A percentile compares a stretch with the other conserved stretches of the same genome.
phyloP scores from a whole-genome alignment of 805 yeast genomes.

The Yamadazyma akitaensis region DNA sequence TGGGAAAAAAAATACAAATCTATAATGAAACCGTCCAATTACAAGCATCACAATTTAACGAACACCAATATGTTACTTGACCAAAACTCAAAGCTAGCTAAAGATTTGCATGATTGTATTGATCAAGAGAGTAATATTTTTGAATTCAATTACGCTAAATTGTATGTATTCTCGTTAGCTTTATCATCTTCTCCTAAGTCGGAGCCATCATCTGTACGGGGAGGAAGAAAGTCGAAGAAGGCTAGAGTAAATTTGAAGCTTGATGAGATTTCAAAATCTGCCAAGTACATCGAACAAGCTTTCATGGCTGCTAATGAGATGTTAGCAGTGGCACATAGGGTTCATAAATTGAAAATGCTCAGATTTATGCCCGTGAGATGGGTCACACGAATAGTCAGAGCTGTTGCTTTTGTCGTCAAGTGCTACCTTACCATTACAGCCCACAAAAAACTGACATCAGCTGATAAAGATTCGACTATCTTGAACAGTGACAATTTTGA shows the following conservation, averaged over 20 bases:
- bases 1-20: conserved; percentile 70
- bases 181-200: conserved; percentile 42
- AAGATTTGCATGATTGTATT: conserved; percentile 41
- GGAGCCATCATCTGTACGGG: conserved; percentile 8
- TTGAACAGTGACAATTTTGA: conserved; percentile 31
- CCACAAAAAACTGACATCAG: conserved; percentile 24
- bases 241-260: conserved; percentile 42
- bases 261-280: conserved; percentile 68
- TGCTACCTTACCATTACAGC: conserved; percentile 67
- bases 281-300: conserved; percentile 77
- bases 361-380: conserved; percentile 89
- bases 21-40: conserved; percentile 48
- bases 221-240: conserved; percentile 14
- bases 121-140: conserved; percentile 71
- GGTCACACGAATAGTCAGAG: conserved; percentile 80
- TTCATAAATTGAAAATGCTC: conserved; percentile 60
- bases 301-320: conserved; percentile 81
- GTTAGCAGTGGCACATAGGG: conserved; percentile 64
- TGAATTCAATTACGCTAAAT: conserved; percentile 80
- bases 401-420: conserved; percentile 87
- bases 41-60: conserved; percentile 28
- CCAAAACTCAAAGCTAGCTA: conserved; percentile 33
- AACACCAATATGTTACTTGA: conserved; percentile 18
- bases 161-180: conserved; percentile 83
- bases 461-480: conserved; percentile 8